Base-by-base conservation (phyloP, 75 land plant species). In the Ceratopteris richardii region DNA sequence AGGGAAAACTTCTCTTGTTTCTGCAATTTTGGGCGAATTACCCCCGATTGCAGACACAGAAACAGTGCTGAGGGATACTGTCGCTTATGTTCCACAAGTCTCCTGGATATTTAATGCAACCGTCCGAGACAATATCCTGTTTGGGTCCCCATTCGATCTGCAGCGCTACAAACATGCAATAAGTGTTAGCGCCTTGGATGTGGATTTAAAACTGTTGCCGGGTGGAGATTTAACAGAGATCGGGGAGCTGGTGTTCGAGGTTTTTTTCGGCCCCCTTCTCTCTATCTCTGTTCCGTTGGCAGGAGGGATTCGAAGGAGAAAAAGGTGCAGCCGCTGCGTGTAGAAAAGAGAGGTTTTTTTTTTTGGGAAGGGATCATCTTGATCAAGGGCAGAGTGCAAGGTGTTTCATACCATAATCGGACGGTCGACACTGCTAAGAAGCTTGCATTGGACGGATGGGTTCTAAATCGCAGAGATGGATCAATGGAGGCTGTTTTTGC, bases 81-180 rank as follows among this genome's bases (percentile, higher is more conserved):
- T 93, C 54, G 96, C 98, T 33, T 93, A 89, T 77, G 96, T 93
- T 54, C 85, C 98, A 24, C 98, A 93, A 77, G 71, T 93, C 54
- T 89, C 98, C 23, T 93, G 98, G 96, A 93, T 93, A 29, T 93
- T 89, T 66, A 93, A 93, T 86, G 98, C 87, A 42, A 93, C 98
- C 37, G 98, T 89, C 17, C 86, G 98, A 51, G 98, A 93, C 24
- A 93, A 93, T 61, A 85, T 93, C 27, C 78, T 93, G 22, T 93
- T 93, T 79, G 98, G 98, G 42, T 78, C 90, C 50, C 27, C 68
- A 48, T 85, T 76, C 63, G 76, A 83, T 41, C 33, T 75, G 13
- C 61, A 24, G 31, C 71, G 65, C 22, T 93, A 93, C 66, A 63
- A 77, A 58, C 78, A 62, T 54, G 82, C 98, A 27, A 69, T 89